phyloP scores from a whole-genome alignment of 192 early-diverging fungal genomes.

The Linnemannia schmuckeri region DNA sequence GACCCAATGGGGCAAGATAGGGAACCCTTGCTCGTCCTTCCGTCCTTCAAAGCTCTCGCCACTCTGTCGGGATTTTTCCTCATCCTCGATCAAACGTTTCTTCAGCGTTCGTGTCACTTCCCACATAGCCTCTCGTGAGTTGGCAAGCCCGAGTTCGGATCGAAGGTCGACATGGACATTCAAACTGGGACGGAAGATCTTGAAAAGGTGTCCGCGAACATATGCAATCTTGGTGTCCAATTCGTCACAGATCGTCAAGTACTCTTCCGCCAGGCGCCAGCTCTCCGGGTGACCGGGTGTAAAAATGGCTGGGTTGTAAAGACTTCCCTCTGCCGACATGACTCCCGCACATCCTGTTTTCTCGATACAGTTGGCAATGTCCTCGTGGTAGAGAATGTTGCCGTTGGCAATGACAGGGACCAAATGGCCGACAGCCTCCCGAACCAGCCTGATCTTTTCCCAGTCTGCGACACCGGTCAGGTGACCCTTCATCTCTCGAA shows the following conservation, averaged over 20 bases:
- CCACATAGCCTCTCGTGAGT: slow-evolving; percentile 71
- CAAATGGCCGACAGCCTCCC: slow-evolving; percentile 72
- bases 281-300: slow-evolving; percentile 68
- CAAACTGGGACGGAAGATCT: slow-evolving; percentile 85
- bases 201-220: slow-evolving; percentile 94
- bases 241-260: slow-evolving; percentile 84
- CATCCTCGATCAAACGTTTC: slow-evolving; percentile 59
- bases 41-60: slow-evolving; percentile 43
- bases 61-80: slow-evolving; percentile 10
- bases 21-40: slow-evolving; percentile 63
- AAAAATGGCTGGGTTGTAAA: slow-evolving; percentile 94
- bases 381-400: slow-evolving; percentile 95
- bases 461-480: slow-evolving; percentile 97
- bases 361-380: slow-evolving; percentile 85
- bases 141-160: slow-evolving; percentile 72
- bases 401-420: slow-evolving; percentile 98
- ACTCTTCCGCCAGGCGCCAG: slow-evolving; percentile 90
- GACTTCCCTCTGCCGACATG: slow-evolving; percentile 91
- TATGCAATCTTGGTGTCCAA: slow-evolving; percentile 74
- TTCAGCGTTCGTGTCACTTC: slow-evolving; percentile 71
- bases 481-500: slow-evolving; percentile 97
- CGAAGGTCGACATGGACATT: slow-evolving; percentile 86
- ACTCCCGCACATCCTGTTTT: slow-evolving; percentile 93
- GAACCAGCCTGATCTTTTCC: slow-evolving; percentile 90
- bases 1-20: slow-evolving; percentile 75